Evolutionary conservation across 2,329 filamentous ascomycete species (phyloP).

Genomic region (Alternaria sp.): DNA sequence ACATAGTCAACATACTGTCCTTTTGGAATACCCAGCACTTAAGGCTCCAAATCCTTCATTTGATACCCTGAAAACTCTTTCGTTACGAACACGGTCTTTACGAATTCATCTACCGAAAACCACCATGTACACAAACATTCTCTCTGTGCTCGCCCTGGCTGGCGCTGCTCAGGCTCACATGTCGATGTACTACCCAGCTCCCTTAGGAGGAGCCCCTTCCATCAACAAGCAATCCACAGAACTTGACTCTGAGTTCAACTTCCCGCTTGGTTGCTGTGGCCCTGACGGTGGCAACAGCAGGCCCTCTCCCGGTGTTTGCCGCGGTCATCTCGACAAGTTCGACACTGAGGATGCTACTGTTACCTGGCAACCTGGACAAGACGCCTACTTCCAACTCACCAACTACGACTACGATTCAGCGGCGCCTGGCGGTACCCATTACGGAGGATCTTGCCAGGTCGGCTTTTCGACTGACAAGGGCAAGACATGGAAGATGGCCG

Average conservation of each 20-base stretch:
- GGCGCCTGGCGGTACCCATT: slow-evolving; percentile 54
- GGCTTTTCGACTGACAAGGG: slow-evolving; percentile 57
- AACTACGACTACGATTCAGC: slow-evolving; percentile 47
- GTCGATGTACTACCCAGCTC: slow-evolving; percentile 55
- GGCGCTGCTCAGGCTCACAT: slow-evolving; percentile 51
- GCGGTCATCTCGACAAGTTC: slow-evolving; percentile 56
- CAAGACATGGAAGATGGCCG: slow-evolving; percentile 56
- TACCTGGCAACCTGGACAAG: slow-evolving; percentile 55
- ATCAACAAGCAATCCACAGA: slow-evolving; percentile 46
- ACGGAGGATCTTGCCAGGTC: slow-evolving; percentile 59
- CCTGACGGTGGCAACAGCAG: slow-evolving; percentile 45
- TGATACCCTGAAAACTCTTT: slow-evolving; percentile 19
- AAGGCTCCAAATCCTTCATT: slow-evolving; percentile 21
- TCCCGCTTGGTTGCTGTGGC: slow-evolving; percentile 59
- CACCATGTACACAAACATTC: slow-evolving; percentile 41
- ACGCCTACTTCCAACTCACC: slow-evolving; percentile 51
- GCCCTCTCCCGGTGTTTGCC: slow-evolving; percentile 51
- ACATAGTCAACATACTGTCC: slow-evolving; percentile 31
- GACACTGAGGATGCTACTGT: slow-evolving; percentile 55
- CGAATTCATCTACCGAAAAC: slow-evolving; percentile 9
- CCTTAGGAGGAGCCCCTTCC: slow-evolving; percentile 57
- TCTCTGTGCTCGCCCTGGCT: slow-evolving; percentile 42
- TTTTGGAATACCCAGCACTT: slow-evolving; percentile 19
- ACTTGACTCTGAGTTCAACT: slow-evolving; percentile 49
- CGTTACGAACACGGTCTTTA: slow-evolving; percentile 19